Evolutionary conservation across 257 asterid genomes (phyloP), one percentile per base, ranked within the genome.

Genomic region (Linderniella brevidens): DNA sequence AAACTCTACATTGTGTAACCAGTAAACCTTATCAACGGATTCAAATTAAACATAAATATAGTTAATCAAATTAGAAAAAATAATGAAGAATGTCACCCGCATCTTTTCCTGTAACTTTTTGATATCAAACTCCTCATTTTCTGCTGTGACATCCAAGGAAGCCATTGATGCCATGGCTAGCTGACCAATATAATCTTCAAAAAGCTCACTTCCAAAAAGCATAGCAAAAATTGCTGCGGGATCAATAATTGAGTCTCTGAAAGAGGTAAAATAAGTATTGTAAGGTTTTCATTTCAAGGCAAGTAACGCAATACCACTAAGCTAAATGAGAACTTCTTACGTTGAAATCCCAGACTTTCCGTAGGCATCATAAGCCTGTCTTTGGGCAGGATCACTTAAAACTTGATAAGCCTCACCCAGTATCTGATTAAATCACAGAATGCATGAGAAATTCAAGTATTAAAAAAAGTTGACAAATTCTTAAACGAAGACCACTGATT

Each of bases 131-230:
- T 76, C 82, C 69, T 90, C 99, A 29, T 93, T 90, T 46, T 90
- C 99, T 2, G 86, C 17, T 54, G 70, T 74, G 49, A 81, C 61
- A 65, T 90, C 99, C 72, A 80, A 55, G 47, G 96, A 85, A 69
- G 96, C 94, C 94, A 90, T 85, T 62, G 99, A 90, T 61, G 99
- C 96, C 99, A 90, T 79, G 62, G 99, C 99, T 69, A 90, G 93
- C 73, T 90, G 94, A 52, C 99, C 99, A 62, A 90, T 85, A 68
- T 90, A 90, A 59, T 79, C 99, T 76, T 90, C 99, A 65, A 90
- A 90, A 63, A 81, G 96, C 68, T 90, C 99, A 68, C 99, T 90
- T 58, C 99, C 99, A 51, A 90, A 90, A 46, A 90, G 96, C 99
- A 90, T 85, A 50, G 99, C 96, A 64, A 90, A 90, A 45, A 90